Evolutionary conservation across 129 eudicot species (phyloP), one percentile per base, ranked within the genome.

Genomic region (Ambrosia trifida): DNA sequence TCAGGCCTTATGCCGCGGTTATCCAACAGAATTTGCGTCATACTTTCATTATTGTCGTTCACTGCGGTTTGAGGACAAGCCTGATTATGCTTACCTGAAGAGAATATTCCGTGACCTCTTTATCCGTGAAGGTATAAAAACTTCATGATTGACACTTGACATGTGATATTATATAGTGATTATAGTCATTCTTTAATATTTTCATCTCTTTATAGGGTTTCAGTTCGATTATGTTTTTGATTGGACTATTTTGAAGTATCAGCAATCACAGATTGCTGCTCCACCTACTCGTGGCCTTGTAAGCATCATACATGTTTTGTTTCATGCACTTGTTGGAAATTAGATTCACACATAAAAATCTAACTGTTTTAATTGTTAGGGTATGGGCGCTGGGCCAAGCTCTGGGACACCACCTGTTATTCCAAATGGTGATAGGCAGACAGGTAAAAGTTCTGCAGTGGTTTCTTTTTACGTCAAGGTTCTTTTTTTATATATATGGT

Each of bases 201-300:
- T 77, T 63, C 31, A 16, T 78, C 33, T 35, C 17, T 44, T 20
- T 70, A 77, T 82, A 91, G 97, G 97, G 52, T 91, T 91, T 68
- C 97, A 91, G 82, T 91, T 91, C 66, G 97, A 91, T 77, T 91
- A 91, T 66, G 96, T 91, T 72, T 91, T 91, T 82, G 97, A 91
- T 72, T 91, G 97, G 97, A 91, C 94, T 14, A 91, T 92, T 40
- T 80, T 92, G 80, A 92, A 89, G 86, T 89, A 92, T 82, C 98
- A 92, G 81, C 95, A 83, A 71, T 87, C 98, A 62, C 91, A 89
- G 70, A 77, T 83, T 43, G 80, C 88, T 17, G 85, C 87, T 64
- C 88, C 96, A 72, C 89, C 97, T 78, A 56, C 85, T 20, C 83
- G 91, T 35, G 82, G 79, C 41, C 78, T 79, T 58, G 98, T 86